Evolutionary conservation across 2,329 filamentous ascomycete species (phyloP).

Genomic region (Ophiostoma sp.): DNA sequence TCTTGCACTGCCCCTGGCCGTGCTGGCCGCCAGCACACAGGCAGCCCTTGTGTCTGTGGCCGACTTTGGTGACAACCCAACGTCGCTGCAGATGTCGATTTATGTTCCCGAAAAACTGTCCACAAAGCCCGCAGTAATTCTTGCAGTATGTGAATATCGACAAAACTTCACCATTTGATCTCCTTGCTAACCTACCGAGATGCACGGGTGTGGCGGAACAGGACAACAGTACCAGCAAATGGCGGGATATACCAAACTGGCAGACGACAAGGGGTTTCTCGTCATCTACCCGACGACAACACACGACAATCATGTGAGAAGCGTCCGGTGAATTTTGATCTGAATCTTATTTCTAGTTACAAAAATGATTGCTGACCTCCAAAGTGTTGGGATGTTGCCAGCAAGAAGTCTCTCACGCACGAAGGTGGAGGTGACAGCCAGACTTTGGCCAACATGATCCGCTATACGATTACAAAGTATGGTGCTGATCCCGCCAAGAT

Average conservation of each 20-base stretch:
- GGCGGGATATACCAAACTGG: constrained; percentile 10
- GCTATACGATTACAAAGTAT: constrained; percentile 50
- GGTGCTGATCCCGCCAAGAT: constrained; percentile 47
- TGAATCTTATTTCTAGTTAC: too few species aligned
- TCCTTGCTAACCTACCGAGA: background rate
- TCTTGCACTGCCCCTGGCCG: background rate
- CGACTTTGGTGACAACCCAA: constrained; percentile 21
- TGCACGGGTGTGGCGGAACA: constrained; percentile 4
- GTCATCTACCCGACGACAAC: constrained; percentile 31
- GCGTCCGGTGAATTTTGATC: background rate
- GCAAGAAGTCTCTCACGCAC: constrained; percentile 46
- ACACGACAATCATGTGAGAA: constrained; percentile 36
- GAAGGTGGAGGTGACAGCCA: constrained; percentile 52
- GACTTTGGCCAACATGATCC: constrained; percentile 54
- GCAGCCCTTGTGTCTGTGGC: constrained; percentile 34
- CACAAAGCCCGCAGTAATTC: constrained; percentile 22
- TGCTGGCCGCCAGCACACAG: constrained; percentile 24
- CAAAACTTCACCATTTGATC: background rate
- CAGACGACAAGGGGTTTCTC: constrained; percentile 20
- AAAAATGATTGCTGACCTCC: constrained; percentile 28
- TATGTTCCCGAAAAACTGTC: constrained; percentile 24
- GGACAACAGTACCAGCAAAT: constrained; percentile 5
- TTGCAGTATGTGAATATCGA: constrained; percentile 13
- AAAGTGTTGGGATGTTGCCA: constrained; percentile 56
- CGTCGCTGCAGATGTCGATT: constrained; percentile 17